These are phyloP conservation scores for Epicoccum sorghinum DNA, from an alignment of 2,329 filamentous ascomycete genomes.

Conservation along the genomic window DNA sequence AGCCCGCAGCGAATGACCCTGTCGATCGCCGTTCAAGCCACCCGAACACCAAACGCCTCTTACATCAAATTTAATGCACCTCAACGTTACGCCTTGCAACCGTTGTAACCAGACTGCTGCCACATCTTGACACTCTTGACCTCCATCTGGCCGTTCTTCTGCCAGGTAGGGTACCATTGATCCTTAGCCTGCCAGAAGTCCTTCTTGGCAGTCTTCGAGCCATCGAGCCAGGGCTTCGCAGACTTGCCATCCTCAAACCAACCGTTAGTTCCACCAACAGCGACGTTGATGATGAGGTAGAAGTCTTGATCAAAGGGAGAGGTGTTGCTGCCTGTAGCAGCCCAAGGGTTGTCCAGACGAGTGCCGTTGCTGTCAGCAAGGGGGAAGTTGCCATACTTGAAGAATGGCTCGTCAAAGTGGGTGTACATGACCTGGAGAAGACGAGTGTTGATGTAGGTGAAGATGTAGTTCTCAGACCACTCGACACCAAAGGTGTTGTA, in stretches of 20 bases:
- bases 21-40: constrained; percentile 19
- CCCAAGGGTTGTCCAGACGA: constrained; percentile 68
- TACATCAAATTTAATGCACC: neutral
- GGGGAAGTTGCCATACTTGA: constrained; percentile 72
- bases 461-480: constrained; percentile 87
- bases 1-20: constrained; percentile 9
- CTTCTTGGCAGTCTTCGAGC: constrained; percentile 67
- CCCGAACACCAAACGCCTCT: constrained; percentile 18
- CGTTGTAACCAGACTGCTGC: constrained; percentile 57
- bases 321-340: constrained; percentile 62
- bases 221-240: constrained; percentile 81
- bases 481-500: constrained; percentile 83
- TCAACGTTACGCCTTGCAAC: constrained; percentile 40
- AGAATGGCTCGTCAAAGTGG: constrained; percentile 71
- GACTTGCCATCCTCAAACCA: constrained; percentile 79
- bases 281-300: constrained; percentile 77
- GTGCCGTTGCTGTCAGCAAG: constrained; percentile 69
- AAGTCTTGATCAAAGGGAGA: constrained; percentile 79
- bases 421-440: constrained; percentile 81
- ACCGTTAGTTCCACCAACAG: constrained; percentile 78
- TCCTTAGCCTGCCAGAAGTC: constrained; percentile 77
- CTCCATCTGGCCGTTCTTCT: constrained; percentile 65
- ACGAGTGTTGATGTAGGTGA: constrained; percentile 82
- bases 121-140: constrained; percentile 69
- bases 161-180: constrained; percentile 75